These are phyloP conservation scores for Codiaeum variegatum DNA, from an alignment of 441 rosid genomes.

Conservation along the genomic window DNA sequence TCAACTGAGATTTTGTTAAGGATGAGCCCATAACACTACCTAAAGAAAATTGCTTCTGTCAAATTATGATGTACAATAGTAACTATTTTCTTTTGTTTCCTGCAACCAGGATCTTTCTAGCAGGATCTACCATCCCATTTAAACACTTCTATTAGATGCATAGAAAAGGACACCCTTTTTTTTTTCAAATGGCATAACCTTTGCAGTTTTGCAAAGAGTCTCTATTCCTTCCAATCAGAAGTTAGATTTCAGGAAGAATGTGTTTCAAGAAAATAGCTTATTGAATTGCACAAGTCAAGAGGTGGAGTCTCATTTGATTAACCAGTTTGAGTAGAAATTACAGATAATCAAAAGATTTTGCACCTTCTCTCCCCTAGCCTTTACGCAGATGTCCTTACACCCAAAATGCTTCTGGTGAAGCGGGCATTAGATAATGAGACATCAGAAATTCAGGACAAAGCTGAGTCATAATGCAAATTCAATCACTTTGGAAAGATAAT, in stretches of 20 bases:
- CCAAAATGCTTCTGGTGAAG: background rate
- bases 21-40: background rate
- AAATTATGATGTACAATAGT: background rate
- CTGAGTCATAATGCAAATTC: background rate
- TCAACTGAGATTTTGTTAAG: too few species aligned
- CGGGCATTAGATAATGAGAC: background rate
- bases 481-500: background rate
- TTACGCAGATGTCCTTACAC: background rate
- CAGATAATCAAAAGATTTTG: background rate
- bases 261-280: background rate
- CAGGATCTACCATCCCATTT: too few species aligned
- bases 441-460: background rate
- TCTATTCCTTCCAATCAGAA: background rate
- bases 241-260: background rate
- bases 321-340: background rate
- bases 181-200: too few species aligned
- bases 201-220: too few species aligned
- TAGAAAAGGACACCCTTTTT: too few species aligned
- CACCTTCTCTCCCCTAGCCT: background rate
- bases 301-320: background rate
- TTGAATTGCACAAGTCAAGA: background rate
- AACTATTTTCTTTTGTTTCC: too few species aligned
- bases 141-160: too few species aligned
- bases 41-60: background rate
- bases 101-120: too few species aligned